Conservation (phyloP, 1,139 yeast genomes). For the Hanseniaspora uvarum region DNA sequence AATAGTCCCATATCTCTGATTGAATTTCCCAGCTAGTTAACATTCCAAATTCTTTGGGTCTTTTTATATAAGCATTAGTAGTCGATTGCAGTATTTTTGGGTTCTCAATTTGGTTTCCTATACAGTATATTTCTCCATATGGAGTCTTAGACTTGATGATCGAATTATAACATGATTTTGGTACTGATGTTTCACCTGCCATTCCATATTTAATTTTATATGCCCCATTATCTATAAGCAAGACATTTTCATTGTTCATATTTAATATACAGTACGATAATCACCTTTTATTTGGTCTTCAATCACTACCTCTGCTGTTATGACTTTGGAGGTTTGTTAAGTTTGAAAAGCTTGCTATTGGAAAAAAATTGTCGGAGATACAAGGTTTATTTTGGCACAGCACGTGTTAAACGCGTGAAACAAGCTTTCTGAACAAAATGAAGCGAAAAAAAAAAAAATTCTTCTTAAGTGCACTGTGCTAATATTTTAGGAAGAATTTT, state of each 20-base stretch:
- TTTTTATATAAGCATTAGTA: slow-evolving; percentile 60
- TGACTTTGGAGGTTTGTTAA: too few relatives aligned
- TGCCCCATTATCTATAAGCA: slow-evolving; percentile 73
- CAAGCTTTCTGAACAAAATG: neutral
- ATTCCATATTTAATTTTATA: slow-evolving; percentile 71
- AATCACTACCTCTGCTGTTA: too few relatives aligned
- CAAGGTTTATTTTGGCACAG: neutral
- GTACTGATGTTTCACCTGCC: slow-evolving; percentile 30
- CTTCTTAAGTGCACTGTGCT: too few relatives aligned
- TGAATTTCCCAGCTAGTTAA: slow-evolving; percentile 86
- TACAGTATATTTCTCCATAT: slow-evolving; percentile 34
- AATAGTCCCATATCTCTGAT: slow-evolving; percentile 86
- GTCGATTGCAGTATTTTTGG: slow-evolving; percentile 46
- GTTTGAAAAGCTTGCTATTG: neutral
- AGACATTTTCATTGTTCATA: slow-evolving; percentile 19
- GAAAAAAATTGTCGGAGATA: neutral
- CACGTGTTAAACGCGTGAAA: neutral
- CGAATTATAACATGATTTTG: slow-evolving; percentile 55
- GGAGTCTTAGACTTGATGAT: slow-evolving; percentile 64
- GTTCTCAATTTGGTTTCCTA: slow-evolving; percentile 59
- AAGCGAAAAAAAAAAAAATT: too few relatives aligned
- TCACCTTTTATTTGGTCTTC: neutral
- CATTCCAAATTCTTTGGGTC: slow-evolving; percentile 86
- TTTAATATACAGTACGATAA: neutral
- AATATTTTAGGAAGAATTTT: too few relatives aligned